Evolutionary conservation across 306 rosid genomes (phyloP).

Genomic region (Begonia peltatifolia): DNA sequence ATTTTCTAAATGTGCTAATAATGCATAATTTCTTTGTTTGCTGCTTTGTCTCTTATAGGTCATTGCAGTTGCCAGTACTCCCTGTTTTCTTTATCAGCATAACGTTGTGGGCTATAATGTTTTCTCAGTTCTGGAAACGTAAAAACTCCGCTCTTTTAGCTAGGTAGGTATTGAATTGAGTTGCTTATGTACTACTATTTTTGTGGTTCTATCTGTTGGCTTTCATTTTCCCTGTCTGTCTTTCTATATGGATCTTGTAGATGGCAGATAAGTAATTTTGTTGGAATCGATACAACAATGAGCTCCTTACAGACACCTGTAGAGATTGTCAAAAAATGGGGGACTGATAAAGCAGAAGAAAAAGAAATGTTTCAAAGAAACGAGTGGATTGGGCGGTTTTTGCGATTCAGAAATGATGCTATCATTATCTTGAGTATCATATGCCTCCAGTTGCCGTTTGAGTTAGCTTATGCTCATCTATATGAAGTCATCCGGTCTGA

Average conservation of each 20-base stretch:
- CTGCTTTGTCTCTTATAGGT: constrained; percentile 31
- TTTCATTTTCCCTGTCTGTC: constrained; percentile 2
- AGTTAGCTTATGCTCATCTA: constrained; percentile 93
- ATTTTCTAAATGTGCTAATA: constrained; percentile 11
- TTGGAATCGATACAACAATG: constrained; percentile 31
- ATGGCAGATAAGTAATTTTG: constrained; percentile 59
- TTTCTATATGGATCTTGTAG: constrained; percentile 23
- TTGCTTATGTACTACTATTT: not conserved
- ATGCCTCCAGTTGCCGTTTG: constrained; percentile 95
- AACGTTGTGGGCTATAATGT: constrained; percentile 78
- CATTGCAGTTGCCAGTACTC: constrained; percentile 53
- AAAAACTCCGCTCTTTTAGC: constrained; percentile 82
- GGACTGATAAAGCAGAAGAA: constrained; percentile 41
- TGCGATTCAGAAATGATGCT: constrained; percentile 83
- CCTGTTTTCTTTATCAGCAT: constrained; percentile 66
- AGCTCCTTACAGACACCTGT: constrained; percentile 30
- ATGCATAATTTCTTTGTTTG: constrained; percentile 6
- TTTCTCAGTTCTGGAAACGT: constrained; percentile 95
- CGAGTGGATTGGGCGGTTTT: constrained; percentile 81
- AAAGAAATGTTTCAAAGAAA: constrained; percentile 51
- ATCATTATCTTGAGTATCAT: constrained; percentile 67
- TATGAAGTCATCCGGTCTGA: constrained; percentile 53
- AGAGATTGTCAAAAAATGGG: constrained; percentile 43
- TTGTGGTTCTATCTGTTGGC: constrained; percentile 3
- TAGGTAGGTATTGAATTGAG: constrained; percentile 28